Evolutionary conservation across 169 alveolate genomes (phyloP).

Genomic region (Babesia bovis): DNA sequence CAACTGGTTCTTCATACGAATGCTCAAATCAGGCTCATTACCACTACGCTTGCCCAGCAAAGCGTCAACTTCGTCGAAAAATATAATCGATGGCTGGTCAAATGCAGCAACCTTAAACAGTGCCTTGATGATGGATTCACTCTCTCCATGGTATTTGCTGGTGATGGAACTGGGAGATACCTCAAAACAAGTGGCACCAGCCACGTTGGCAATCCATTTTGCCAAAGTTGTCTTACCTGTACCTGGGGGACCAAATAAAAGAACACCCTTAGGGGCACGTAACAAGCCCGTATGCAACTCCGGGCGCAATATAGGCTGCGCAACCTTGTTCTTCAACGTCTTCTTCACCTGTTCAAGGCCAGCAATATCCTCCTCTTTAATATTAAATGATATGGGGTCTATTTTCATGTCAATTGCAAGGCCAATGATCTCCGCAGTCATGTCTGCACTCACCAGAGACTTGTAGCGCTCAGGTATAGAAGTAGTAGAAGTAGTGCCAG

Average conservation of each 20-base stretch:
- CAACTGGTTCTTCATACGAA: slow-evolving; percentile 90
- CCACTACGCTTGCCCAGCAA: slow-evolving; percentile 85
- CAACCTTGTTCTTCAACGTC: slow-evolving; percentile 80
- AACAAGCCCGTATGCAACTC: slow-evolving; percentile 84
- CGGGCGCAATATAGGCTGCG: slow-evolving; percentile 83
- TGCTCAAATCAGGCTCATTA: slow-evolving; percentile 89
- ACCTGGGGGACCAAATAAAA: slow-evolving; percentile 88
- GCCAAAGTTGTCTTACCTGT: slow-evolving; percentile 88
- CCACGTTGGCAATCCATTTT: slow-evolving; percentile 91
- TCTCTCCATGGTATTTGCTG: slow-evolving; percentile 92
- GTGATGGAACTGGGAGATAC: slow-evolving; percentile 90
- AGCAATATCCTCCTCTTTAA: slow-evolving; percentile 69
- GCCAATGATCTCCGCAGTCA: slow-evolving; percentile 48
- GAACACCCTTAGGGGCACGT: slow-evolving; percentile 85
- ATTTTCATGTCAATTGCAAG: slow-evolving; percentile 61
- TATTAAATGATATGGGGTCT: slow-evolving; percentile 31
- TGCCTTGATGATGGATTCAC: slow-evolving; percentile 89
- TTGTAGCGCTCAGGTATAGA: slow-evolving; percentile 19
- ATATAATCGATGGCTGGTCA: slow-evolving; percentile 88
- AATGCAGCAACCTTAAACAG: slow-evolving; percentile 88
- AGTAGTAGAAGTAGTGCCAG: not conserved
- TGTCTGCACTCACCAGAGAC: slow-evolving; percentile 43
- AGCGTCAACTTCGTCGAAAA: slow-evolving; percentile 94
- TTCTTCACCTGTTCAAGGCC: slow-evolving; percentile 75
- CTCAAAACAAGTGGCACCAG: slow-evolving; percentile 89